phyloP scores from a whole-genome alignment of 2,329 filamentous ascomycete species.

The Ophiostoma ulmi region DNA sequence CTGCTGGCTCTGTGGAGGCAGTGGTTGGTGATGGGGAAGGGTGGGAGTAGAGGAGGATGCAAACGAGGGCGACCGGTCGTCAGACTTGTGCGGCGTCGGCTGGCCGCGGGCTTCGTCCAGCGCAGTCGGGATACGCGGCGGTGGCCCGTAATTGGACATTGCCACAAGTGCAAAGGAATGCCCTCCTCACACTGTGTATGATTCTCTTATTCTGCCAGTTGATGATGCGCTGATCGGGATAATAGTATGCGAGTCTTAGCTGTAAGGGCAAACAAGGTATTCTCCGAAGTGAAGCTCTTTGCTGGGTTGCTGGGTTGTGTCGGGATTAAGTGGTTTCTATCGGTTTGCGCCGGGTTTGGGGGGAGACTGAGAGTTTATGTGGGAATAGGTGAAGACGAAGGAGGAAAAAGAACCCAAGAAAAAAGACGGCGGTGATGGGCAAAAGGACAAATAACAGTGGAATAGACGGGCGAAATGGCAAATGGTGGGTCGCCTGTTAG shows the following conservation, averaged over 20 bases:
- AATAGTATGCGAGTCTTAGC: background rate
- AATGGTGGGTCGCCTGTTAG: constrained; percentile 2
- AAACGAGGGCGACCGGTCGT: constrained; percentile 24
- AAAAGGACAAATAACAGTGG: background rate
- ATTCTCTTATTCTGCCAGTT: background rate
- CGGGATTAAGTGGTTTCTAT: constrained; percentile 26
- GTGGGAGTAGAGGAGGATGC: constrained; percentile 22
- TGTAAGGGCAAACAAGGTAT: background rate
- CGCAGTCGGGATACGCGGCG: constrained; percentile 22
- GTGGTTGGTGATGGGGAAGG: constrained; percentile 19
- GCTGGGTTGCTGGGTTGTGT: constrained; percentile 20
- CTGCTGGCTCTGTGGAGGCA: constrained; percentile 23
- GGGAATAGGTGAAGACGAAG: constrained; percentile 15
- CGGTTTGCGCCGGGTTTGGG: constrained; percentile 33
- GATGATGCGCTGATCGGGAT: background rate
- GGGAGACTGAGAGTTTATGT: constrained; percentile 12
- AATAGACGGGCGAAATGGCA: background rate
- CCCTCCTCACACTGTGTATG: background rate
- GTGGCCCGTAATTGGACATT: constrained; percentile 31
- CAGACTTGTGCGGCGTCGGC: constrained; percentile 19
- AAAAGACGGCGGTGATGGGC: background rate
- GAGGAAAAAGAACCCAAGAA: background rate
- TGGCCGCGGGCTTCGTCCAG: constrained; percentile 21
- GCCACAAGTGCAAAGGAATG: constrained; percentile 20
- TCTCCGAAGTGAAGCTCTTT: background rate